These are phyloP conservation scores for Metarhizium brunneum DNA, from an alignment of 2,329 filamentous ascomycete genomes.

Conservation along the genomic window DNA sequence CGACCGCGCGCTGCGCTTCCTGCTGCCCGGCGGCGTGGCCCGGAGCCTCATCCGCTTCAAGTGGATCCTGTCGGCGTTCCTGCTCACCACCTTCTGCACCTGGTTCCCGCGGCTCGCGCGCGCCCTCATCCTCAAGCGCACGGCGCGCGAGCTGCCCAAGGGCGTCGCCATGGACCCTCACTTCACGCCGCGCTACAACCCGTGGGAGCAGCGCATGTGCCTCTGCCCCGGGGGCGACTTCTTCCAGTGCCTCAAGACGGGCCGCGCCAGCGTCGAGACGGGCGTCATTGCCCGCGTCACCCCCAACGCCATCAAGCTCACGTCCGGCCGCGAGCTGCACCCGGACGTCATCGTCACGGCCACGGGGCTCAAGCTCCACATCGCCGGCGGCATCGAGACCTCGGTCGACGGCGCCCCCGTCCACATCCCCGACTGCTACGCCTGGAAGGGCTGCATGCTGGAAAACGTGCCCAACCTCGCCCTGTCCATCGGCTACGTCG, in stretches of 20 bases:
- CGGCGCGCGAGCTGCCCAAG: constrained; percentile 36
- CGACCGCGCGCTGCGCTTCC: constrained; percentile 24
- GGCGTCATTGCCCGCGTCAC: constrained; percentile 37
- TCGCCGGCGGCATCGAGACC: constrained; percentile 44
- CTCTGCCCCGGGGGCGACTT: constrained; percentile 39
- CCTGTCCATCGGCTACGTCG: constrained; percentile 50
- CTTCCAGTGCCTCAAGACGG: constrained; percentile 28
- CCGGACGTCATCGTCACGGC: constrained; percentile 58
- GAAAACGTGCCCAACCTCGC: constrained; percentile 52
- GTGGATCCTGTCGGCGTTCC: constrained; percentile 37
- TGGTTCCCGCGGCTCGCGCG: constrained; percentile 40
- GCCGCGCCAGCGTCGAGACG: constrained; percentile 33
- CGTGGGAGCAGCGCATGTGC: constrained; percentile 63
- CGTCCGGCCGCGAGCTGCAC: constrained; percentile 32
- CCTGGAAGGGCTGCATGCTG: constrained; percentile 54
- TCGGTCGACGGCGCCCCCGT: constrained; percentile 39
- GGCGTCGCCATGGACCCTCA: constrained; percentile 41
- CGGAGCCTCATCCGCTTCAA: constrained; percentile 36
- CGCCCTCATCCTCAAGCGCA: constrained; percentile 33
- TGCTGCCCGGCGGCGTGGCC: constrained; percentile 36
- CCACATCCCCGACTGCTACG: constrained; percentile 32
- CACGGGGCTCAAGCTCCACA: constrained; percentile 48
- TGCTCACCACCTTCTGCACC: constrained; percentile 21
- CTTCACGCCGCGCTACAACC: constrained; percentile 45
- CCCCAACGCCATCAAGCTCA: constrained; percentile 30